Conservation (phyloP, 202 grass and related monocot genomes). For the Zoysia matrella region DNA sequence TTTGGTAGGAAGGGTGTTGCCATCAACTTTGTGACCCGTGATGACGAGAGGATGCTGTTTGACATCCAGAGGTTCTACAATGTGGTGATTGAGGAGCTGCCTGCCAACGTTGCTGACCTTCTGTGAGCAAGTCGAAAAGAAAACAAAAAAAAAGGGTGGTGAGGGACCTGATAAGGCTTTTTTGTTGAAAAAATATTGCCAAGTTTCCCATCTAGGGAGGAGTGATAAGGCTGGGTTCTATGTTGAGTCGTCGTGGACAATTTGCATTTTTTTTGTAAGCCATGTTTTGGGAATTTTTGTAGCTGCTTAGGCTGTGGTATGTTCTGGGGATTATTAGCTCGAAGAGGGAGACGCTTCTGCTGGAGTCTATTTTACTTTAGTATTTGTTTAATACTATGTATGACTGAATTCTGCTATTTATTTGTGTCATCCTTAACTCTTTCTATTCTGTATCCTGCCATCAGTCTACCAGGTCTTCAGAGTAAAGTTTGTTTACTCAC, state of each 20-base stretch:
- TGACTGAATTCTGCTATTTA: conserved; percentile 55
- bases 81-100: conserved; percentile 60
- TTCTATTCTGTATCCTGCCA: conserved; percentile 39
- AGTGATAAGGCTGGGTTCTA: conserved; percentile 42
- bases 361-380: conserved; percentile 44
- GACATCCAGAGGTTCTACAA: conserved; percentile 73
- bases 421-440: conserved; percentile 59
- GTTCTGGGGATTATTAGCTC: conserved; percentile 45
- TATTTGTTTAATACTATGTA: conserved; percentile 53
- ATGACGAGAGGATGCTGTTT: conserved; percentile 87
- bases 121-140: conserved; percentile 58
- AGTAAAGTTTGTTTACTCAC: conserved; percentile 33
- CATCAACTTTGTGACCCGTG: conserved; percentile 88
- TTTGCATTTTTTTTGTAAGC: conserved; percentile 53
- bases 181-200: conserved; percentile 51
- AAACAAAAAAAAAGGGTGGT: conserved; percentile 29
- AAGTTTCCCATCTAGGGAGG: conserved; percentile 33
- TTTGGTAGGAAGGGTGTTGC: conserved; percentile 94
- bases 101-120: conserved; percentile 86
- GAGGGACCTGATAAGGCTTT: conserved; percentile 50
- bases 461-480: background rate
- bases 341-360: conserved; percentile 34
- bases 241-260: conserved; percentile 53
- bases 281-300: conserved; percentile 78
- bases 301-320: conserved; percentile 66